Percentiles rank a stretch among this genome's conserved stretches.
phyloP scores from a whole-genome alignment of 1,139 yeast genomes.

The Keqinozyma sinolaborantium region DNA sequence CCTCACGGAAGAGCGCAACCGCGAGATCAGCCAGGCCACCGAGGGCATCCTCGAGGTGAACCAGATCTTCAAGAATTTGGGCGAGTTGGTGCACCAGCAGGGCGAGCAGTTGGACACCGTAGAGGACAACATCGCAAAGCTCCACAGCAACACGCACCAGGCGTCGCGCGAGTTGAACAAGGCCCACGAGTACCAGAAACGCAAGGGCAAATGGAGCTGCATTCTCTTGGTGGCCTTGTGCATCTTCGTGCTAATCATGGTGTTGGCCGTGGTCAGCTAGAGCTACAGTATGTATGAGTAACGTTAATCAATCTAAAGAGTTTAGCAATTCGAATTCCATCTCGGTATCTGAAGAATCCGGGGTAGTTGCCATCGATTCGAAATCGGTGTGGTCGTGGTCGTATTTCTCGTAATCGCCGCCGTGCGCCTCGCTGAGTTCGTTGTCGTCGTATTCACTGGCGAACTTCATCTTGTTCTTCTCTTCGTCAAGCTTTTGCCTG shows the following conservation, averaged over 20 bases:
- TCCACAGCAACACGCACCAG: constrained; percentile 64
- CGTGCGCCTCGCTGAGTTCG: constrained; percentile 11
- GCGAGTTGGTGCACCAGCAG: constrained; percentile 74
- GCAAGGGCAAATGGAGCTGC: constrained; percentile 72
- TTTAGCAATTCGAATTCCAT: background rate
- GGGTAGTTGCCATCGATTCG: background rate
- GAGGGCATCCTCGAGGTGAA: constrained; percentile 82
- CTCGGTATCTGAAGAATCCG: background rate
- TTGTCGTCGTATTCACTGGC: constrained; percentile 27
- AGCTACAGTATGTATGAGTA: background rate
- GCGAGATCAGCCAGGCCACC: constrained; percentile 68
- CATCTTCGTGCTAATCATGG: constrained; percentile 34
- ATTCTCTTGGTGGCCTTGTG: constrained; percentile 49
- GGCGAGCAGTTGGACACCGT: constrained; percentile 81
- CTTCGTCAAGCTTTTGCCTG: constrained; percentile 21
- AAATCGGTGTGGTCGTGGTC: background rate
- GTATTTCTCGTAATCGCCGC: constrained; percentile 1
- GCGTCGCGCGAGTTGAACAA: constrained; percentile 68
- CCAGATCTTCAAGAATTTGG: constrained; percentile 77
- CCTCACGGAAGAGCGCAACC: constrained; percentile 68
- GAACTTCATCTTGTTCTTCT: constrained; percentile 17
- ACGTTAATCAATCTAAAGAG: constrained; percentile 3
- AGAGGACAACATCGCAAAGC: constrained; percentile 69
- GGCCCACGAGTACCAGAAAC: constrained; percentile 73
- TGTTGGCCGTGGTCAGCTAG: constrained; percentile 36